Conservation (phyloP, 352 stramenopile species). For the Sclerospora graminicola region DNA sequence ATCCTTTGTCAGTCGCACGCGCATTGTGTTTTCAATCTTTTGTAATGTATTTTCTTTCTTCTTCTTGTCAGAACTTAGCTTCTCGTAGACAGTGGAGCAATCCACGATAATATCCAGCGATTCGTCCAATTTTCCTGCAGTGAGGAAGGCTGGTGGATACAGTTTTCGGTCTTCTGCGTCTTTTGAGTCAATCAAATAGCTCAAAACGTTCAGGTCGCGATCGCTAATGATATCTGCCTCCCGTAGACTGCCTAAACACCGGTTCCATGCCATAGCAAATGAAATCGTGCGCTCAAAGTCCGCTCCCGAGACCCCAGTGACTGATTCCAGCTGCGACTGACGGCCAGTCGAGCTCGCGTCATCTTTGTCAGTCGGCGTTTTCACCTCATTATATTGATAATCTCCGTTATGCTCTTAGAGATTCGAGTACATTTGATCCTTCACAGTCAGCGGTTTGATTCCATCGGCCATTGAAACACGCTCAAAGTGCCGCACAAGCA, state of each 20-base stretch:
- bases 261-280: constrained; percentile 85
- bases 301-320: constrained; percentile 66
- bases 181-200: constrained; percentile 80
- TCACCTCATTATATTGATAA: constrained; percentile 51
- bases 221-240: constrained; percentile 80
- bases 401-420: constrained; percentile 46
- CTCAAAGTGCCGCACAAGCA: constrained; percentile 73
- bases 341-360: constrained; percentile 43
- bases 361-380: constrained; percentile 51
- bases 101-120: constrained; percentile 80
- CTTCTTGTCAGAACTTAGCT: constrained; percentile 80
- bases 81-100: constrained; percentile 70
- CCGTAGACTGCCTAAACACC: constrained; percentile 58
- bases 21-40: constrained; percentile 83
- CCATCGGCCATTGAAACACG: constrained; percentile 75
- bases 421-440: constrained; percentile 75
- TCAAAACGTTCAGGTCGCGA: constrained; percentile 77
- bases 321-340: constrained; percentile 50
- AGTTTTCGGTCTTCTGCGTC: constrained; percentile 63
- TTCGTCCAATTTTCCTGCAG: constrained; percentile 79
- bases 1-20: constrained; percentile 74
- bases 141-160: constrained; percentile 80
- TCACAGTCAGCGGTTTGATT: constrained; percentile 71
- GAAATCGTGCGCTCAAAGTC: constrained; percentile 81
- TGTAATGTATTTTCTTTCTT: constrained; percentile 83